Percentiles rank a stretch among this genome's conserved stretches.
Evolutionary conservation across 108 stramenopile genomes (phyloP).

Genomic region (Cyclostephanos invisitatus): DNA sequence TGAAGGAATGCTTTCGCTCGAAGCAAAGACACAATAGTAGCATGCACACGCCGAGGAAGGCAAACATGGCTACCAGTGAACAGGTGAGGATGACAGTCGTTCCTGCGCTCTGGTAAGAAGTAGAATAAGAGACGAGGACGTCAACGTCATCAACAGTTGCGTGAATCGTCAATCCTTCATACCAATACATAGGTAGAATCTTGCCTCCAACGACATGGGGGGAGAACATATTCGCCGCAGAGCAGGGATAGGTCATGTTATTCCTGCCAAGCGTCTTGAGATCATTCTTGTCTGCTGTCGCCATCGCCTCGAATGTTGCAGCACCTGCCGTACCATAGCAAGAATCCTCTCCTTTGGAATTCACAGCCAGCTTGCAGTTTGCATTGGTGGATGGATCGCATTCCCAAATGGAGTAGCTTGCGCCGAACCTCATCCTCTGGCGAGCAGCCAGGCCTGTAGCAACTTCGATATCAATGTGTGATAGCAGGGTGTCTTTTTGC

Average conservation of each 20-base stretch:
- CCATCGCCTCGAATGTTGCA: constrained; percentile 16
- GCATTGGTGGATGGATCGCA: constrained; percentile 52
- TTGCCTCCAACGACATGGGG: constrained; percentile 58
- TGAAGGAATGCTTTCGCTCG: constrained; percentile 35
- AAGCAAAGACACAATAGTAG: constrained; percentile 43
- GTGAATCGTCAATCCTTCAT: constrained; percentile 4
- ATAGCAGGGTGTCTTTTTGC: constrained; percentile 27
- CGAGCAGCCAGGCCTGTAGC: constrained; percentile 52
- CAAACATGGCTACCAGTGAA: neutral
- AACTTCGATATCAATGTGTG: constrained; percentile 55
- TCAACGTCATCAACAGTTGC: constrained; percentile 44
- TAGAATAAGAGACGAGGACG: constrained; percentile 22
- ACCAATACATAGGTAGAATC: constrained; percentile 24
- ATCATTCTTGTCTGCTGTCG: constrained; percentile 29
- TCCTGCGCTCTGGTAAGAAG: constrained; percentile 24
- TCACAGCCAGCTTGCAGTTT: constrained; percentile 41
- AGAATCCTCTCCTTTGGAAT: constrained; percentile 16
- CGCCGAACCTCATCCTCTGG: constrained; percentile 49
- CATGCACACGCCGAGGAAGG: constrained; percentile 39
- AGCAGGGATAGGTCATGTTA: constrained; percentile 47
- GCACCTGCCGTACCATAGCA: constrained; percentile 44
- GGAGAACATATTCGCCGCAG: constrained; percentile 53
- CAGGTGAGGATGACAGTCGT: constrained; percentile 17
- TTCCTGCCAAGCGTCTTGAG: constrained; percentile 31
- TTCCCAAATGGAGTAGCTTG: constrained; percentile 60